phyloP scores from a whole-genome alignment of 768 basidiomycete genomes.

The Xerocomus spinulosus region DNA sequence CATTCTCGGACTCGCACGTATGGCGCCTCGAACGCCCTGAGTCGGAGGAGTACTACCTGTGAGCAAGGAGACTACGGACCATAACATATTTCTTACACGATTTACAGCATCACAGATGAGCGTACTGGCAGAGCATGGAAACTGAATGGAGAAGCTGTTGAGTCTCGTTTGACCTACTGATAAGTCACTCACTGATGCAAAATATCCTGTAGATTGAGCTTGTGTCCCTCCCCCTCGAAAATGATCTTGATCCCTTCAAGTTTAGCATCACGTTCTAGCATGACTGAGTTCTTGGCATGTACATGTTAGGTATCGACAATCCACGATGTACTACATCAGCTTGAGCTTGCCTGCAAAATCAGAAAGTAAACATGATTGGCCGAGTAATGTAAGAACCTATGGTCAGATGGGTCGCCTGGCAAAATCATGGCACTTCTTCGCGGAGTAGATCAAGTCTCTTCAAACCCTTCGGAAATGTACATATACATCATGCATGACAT shows the following conservation, averaged over 20 bases:
- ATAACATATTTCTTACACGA: not conserved
- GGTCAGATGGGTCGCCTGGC: too few relatives aligned
- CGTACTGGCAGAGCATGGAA: constrained; percentile 5
- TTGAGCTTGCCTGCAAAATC: too few relatives aligned
- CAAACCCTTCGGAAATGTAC: too few relatives aligned
- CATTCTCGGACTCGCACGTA: constrained; percentile 5
- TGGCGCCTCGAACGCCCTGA: too few relatives aligned
- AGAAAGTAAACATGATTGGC: too few relatives aligned
- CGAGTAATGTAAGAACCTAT: too few relatives aligned
- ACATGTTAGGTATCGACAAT: too few relatives aligned
- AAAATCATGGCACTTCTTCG: too few relatives aligned
- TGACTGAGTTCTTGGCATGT: too few relatives aligned
- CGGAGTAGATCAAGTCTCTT: too few relatives aligned
- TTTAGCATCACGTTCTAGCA: constrained; percentile 1
- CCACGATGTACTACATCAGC: too few relatives aligned
- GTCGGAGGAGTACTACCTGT: constrained; percentile 5
- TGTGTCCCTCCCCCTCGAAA: not conserved
- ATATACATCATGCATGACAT: too few relatives aligned
- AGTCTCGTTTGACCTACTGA: not conserved
- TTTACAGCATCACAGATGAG: constrained; percentile 2
- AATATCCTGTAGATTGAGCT: constrained; percentile 4
- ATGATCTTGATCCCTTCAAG: constrained; percentile 6
- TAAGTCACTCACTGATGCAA: not conserved
- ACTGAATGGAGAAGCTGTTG: constrained; percentile 1
- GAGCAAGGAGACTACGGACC: not conserved